phyloP scores from a whole-genome alignment of 306 rosid species.

The Mimosa pudica region DNA sequence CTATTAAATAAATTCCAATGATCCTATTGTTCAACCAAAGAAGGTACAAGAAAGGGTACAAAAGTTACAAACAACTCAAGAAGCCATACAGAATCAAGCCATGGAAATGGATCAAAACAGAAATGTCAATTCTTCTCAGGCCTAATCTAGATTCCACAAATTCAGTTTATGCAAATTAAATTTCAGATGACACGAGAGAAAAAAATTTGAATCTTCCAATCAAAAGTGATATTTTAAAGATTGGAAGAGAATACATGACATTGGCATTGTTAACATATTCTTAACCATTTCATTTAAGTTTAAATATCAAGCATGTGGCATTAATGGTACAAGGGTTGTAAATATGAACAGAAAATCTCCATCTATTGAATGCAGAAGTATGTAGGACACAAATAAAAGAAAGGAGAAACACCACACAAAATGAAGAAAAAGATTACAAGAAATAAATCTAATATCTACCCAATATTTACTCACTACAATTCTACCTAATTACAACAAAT shows the following conservation, averaged over 20 bases:
- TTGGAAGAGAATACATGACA: neutral
- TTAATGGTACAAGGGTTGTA: neutral
- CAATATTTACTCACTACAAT: neutral
- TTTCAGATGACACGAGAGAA: neutral
- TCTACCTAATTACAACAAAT: neutral
- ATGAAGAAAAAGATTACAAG: neutral
- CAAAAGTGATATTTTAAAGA: neutral
- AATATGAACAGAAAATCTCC: neutral
- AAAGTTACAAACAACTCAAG: neutral
- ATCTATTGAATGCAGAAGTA: neutral
- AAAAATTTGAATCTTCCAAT: conserved; percentile 2
- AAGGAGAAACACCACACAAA: neutral
- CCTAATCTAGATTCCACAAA: neutral
- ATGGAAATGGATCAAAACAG: conserved; percentile 19
- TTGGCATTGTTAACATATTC: neutral
- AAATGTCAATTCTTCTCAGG: neutral
- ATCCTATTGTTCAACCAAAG: neutral
- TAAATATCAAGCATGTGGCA: conserved; percentile 18
- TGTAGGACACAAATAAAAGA: neutral
- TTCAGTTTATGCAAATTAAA: neutral
- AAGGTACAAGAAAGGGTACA: conserved; percentile 1
- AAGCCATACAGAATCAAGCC: neutral
- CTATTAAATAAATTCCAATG: neutral
- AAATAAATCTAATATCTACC: neutral
- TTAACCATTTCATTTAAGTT: conserved; percentile 18